Evolutionary conservation across 352 stramenopile species (phyloP), one percentile per base, ranked within the genome.

Genomic region (Paralagenidium karlingii): DNA sequence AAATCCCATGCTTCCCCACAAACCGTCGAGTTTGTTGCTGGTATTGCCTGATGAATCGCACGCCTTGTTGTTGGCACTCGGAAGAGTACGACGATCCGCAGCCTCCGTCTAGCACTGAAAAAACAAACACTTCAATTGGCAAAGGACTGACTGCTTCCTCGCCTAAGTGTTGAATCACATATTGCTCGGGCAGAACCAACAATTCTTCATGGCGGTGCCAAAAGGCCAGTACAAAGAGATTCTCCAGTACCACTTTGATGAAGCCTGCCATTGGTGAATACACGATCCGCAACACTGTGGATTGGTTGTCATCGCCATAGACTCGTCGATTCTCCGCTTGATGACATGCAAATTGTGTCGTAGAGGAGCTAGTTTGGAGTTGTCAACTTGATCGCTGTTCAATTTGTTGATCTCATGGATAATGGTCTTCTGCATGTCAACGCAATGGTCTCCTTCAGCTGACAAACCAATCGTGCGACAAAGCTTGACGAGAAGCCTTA

Each of bases 41-140:
- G 21, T 45, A 53, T 10, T 13, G 31, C 34, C 44, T 9, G 11
- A 45, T 36, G 19, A 42, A 39, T 0, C 34, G 26, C 11, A 33
- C 18, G 10, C 40, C 10, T 3, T 29, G 24, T 37, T 47, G 15
- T 39, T 51, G 31, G 22, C 41, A 53, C 20, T 0, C 5, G 34
- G 19, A 28, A 34, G 38, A n/a, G 24, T 43, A 45, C 18, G 20
- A 16, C 2, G 28, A n/a, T 22, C 25, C 22, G 38, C 42, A 55
- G 2, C 43, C 36, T 10, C 39, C 38, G 12, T 58, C 39, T 0
- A 57, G 42, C 11, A 46, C 45, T 8, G 43, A 43, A 19, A 68
- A 67, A 2, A 80, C 41, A 4, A 64, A 47, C 2, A 80, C 51
- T n/a, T 70, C n/a, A n/a, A n/a, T n/a, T n/a, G n/a, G n/a, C n/a